phyloP scores from a whole-genome alignment of 1,284 basidiomycete genomes.

The Bjerkandera adusta region DNA sequence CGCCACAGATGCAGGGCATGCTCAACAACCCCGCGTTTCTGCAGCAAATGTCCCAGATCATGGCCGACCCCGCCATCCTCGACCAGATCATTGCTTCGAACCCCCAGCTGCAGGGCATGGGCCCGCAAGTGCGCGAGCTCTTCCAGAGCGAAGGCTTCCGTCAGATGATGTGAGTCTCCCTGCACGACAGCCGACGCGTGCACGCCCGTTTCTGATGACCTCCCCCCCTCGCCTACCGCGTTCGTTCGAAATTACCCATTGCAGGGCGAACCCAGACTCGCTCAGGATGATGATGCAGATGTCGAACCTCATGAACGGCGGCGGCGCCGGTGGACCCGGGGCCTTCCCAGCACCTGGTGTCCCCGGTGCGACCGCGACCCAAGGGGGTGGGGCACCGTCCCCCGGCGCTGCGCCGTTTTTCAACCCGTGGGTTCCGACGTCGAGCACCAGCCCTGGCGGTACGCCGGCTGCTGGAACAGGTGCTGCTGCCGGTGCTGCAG shows the following conservation, averaged over 20 bases:
- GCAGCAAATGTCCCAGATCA: constrained; percentile 28
- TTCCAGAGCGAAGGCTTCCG: constrained; percentile 82
- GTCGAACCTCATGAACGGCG: constrained; percentile 56
- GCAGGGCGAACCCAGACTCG: constrained; percentile 74
- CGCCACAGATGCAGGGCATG: constrained; percentile 71
- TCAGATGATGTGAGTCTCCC: constrained; percentile 66
- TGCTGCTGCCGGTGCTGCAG: constrained; percentile 22
- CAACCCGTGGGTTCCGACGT: constrained; percentile 16
- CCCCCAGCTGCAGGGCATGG: constrained; percentile 79
- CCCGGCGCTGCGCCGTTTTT: constrained; percentile 18
- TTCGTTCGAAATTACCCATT: not conserved
- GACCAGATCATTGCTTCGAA: constrained; percentile 84
- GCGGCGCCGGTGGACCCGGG: constrained; percentile 25
- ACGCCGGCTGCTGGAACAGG: constrained; percentile 21
- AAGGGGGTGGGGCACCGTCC: constrained; percentile 5
- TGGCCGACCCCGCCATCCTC: constrained; percentile 45
- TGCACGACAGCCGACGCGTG: not conserved
- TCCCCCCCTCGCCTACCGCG: constrained; percentile 1
- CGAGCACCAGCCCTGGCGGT: no score
- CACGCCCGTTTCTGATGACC: constrained; percentile 1
- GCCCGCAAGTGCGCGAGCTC: constrained; percentile 75
- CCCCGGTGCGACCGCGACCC: constrained; percentile 34
- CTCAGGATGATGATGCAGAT: constrained; percentile 83
- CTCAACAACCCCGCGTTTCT: constrained; percentile 61
- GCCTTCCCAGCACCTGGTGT: constrained; percentile 62